Conservation (phyloP, 2,329 filamentous ascomycete species). For the Beauveria varroae region DNA sequence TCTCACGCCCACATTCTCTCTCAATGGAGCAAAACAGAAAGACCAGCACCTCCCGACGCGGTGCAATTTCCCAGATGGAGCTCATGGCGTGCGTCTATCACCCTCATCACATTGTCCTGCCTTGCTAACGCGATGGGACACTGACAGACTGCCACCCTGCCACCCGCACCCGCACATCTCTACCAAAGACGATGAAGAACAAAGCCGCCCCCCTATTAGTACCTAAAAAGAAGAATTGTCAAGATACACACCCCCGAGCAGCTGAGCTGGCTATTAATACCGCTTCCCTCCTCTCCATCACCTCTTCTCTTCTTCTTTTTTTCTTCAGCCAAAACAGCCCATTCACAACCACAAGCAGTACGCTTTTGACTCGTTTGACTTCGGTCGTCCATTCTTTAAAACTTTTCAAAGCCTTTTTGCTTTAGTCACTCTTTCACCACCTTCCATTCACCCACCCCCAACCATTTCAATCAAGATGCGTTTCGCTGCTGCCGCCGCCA, state of each 20-base stretch:
- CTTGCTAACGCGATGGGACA: not conserved
- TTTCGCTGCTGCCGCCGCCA: slow-evolving; percentile 46
- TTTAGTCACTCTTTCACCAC: slow-evolving; percentile 23
- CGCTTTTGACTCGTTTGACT: slow-evolving; percentile 39
- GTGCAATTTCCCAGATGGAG: slow-evolving; percentile 19
- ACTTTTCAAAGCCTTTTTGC: slow-evolving; percentile 23
- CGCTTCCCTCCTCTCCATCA: slow-evolving; percentile 27
- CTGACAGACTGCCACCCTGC: not conserved
- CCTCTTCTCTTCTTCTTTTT: slow-evolving; percentile 21
- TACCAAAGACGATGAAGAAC: slow-evolving; percentile 1
- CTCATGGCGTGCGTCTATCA: slow-evolving; percentile 4
- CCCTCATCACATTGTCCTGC: not conserved
- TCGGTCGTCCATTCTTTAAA: slow-evolving; percentile 52
- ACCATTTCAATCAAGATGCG: slow-evolving; percentile 49
- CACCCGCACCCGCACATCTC: not conserved
- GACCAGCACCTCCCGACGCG: not conserved
- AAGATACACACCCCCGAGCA: not conserved
- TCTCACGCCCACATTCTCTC: not conserved
- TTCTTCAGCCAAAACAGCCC: slow-evolving; percentile 39
- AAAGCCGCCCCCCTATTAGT: not conserved
- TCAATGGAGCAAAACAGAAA: not conserved
- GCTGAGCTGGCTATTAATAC: slow-evolving; percentile 37
- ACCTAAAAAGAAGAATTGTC: not conserved
- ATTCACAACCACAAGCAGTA: slow-evolving; percentile 26
- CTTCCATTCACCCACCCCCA: slow-evolving; percentile 23